These are phyloP conservation scores for Xylariales sp. DNA, from an alignment of 2,329 filamentous ascomycete genomes.

Conservation along the genomic window DNA sequence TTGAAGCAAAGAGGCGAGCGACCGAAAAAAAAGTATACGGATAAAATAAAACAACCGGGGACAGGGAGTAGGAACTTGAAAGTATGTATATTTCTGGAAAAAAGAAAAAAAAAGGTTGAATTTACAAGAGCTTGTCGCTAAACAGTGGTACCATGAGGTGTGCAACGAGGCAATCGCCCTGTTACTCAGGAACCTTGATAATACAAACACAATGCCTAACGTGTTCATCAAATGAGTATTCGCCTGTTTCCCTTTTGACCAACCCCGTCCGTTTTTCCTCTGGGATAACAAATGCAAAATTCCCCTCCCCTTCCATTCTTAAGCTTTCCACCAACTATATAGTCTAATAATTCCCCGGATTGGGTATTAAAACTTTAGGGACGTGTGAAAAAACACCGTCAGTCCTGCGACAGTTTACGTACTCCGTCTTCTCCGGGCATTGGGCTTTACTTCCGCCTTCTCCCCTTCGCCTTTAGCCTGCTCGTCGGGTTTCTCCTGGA, in stretches of 20 bases:
- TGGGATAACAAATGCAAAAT: slow-evolving; percentile 13
- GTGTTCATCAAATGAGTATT: neutral
- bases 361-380: neutral
- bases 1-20: neutral
- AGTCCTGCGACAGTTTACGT: neutral
- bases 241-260: neutral
- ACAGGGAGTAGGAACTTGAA: neutral
- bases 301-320: neutral
- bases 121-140: neutral
- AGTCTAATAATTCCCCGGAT: neutral
- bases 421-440: slow-evolving; percentile 21
- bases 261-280: neutral
- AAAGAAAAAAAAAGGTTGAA: neutral
- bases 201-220: neutral
- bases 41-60: neutral
- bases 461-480: slow-evolving; percentile 13
- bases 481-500: slow-evolving; percentile 23
- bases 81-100: neutral
- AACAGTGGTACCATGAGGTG: slow-evolving; percentile 1
- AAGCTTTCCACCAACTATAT: slow-evolving; percentile 4
- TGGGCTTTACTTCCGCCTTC: slow-evolving; percentile 20
- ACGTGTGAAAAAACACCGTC: neutral
- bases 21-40: too few species aligned
- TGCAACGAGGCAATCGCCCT: neutral
- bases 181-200: neutral